Evolutionary conservation across 176 grass and related monocot genomes (phyloP), one percentile per base, ranked within the genome.

Genomic region (Guadua angustifolia): DNA sequence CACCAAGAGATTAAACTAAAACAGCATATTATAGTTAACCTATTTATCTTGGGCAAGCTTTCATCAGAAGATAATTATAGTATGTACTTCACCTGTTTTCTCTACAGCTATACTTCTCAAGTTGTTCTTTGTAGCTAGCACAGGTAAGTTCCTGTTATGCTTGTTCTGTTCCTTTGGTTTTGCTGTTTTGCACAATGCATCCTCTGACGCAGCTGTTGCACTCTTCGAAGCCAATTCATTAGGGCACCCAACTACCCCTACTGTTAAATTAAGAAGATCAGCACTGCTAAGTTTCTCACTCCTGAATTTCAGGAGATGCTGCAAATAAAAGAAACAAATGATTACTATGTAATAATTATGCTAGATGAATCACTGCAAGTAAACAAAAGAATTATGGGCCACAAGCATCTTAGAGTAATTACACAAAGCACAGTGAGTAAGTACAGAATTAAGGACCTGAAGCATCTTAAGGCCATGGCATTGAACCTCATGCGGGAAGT

Each of bases 401-500:
- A 9, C 9, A 63, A 6, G 25, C 60, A 63, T 63, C 60, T 32
- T 5, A 32, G 58, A 47, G 10, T 47, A 47, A 47, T 47, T 47
- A 47, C 46, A 47, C 72, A 56, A 74, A 64, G 29, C 25, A 53
- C 0, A 35, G 26, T 1, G 26, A 53, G 42, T 3, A 53, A 19
- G 17, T 15, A 53, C 49, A 73, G 3, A 53, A 74, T 11, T 73
- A 74, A 35, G 16, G n/a, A 78, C 75, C 57, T 78, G 29, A 25
- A 81, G 36, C 79, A 81, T 81, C 18, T 70, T 81, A 24, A n/a
- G 19, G n/a, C 66, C 79, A 32, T 70, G 79, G 5, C 10, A 21
- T 16, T 32, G 79, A 36, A 40, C 79, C 21, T 81, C 50, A 18
- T 44, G 51, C 22, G 66, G 66, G 50, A 44, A 21, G 17, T 81